Evolutionary conservation across 768 basidiomycete species (phyloP).

Genomic region (Favolaschia claudopus): DNA sequence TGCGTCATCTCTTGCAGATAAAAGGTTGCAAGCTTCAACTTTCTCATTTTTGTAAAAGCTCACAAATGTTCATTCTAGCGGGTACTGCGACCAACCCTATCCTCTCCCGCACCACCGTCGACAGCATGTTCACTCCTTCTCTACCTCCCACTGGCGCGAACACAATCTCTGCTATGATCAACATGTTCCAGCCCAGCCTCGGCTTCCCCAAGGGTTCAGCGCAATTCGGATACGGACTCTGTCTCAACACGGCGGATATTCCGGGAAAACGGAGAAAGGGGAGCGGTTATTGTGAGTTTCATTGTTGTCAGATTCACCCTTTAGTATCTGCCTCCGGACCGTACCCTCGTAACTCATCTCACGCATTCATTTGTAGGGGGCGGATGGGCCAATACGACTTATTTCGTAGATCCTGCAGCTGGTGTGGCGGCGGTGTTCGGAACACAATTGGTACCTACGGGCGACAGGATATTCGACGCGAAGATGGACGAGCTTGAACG

Average conservation of each 20-base stretch:
- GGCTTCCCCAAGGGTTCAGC: not conserved
- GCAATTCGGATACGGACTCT: slow-evolving; percentile 41
- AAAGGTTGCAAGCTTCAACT: not conserved
- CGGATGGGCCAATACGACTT: slow-evolving; percentile 45
- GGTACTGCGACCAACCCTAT: slow-evolving; percentile 9
- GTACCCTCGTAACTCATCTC: not conserved
- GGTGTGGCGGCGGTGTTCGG: slow-evolving; percentile 6
- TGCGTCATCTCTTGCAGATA: slow-evolving; percentile 22
- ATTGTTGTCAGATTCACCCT: not conserved
- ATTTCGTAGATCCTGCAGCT: slow-evolving; percentile 37
- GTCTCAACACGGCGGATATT: slow-evolving; percentile 35
- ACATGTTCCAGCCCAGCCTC: too few species aligned
- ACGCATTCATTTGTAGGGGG: slow-evolving; percentile 32
- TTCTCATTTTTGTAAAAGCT: not conserved
- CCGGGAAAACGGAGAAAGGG: slow-evolving; percentile 36
- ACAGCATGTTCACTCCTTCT: slow-evolving; percentile 2
- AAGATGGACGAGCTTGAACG: not conserved
- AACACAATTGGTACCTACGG: not conserved
- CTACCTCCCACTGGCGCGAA: not conserved
- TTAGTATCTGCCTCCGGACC: too few species aligned
- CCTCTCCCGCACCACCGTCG: slow-evolving; percentile 10
- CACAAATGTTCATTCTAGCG: not conserved
- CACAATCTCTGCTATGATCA: too few species aligned
- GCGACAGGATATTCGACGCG: not conserved
- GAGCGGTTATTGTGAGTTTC: slow-evolving; percentile 39